Base-by-base conservation (phyloP, 2,329 filamentous ascomycete genomes). In the Mycocentrospora acerina region DNA sequence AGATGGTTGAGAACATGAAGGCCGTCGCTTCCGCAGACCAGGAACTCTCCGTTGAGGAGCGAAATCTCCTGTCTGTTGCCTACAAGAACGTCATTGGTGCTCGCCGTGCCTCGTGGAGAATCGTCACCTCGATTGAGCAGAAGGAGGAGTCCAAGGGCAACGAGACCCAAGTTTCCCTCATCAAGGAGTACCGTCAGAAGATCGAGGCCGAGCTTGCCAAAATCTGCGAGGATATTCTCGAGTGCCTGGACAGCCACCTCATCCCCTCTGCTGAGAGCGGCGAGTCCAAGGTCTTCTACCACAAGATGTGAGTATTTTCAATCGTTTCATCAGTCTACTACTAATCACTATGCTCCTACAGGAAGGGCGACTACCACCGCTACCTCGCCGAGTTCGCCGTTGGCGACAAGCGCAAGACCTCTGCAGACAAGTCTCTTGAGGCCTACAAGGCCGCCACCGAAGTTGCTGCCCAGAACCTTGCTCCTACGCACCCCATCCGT, bases 1-100 rank as follows among this genome's bases (percentile, higher is more conserved):
- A 96, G 78, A 96, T 97, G 91, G 91, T 97, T 60, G 90, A 95
- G 81, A 95, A 96, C 83, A 97, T 97, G 91, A 97, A 96, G 85
- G 84, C 88, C 60, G 91, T 96, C 66, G 91, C 91, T 65, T 90
- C 87, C 59, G 88, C 91, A 59, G 73, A 78, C 64, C 74, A 76
- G 67, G 76, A 79, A 66, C 73, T 79, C 43, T 76, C 73, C 52
- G 90, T 96, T 59, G 91, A 96, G 77, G 90, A 96, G 82, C 88
- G 90, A 71, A 96, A 96, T 78, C 88, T 96, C 54, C 83, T 96
- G 49, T 95, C 90, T 46, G 90, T 96, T 70, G 90, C 90, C 73
- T 96, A 96, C 85, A 96, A 96, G 86, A 96, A 96, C 78, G 90
- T 96, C 71, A 93, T 96, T 68, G 90, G 90, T 72, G 88, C 90